Conservation (phyloP, 1,139 yeast genomes). For the Waltiozyma sp. region DNA sequence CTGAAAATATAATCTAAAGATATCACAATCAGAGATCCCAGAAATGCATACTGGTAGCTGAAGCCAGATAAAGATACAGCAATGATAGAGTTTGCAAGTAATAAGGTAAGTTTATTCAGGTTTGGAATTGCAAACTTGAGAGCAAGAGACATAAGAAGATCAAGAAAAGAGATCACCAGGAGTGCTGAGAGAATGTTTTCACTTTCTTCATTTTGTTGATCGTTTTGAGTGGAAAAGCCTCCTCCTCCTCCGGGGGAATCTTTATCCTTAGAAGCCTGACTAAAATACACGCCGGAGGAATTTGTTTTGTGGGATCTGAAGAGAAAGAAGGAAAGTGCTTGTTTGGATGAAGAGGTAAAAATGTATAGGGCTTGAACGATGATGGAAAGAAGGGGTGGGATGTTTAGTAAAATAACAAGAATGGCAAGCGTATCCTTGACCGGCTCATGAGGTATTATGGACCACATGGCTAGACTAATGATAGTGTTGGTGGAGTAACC, state of each 20-base stretch:
- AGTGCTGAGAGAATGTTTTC: conserved; percentile 7
- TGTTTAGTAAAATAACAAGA: conserved; percentile 28
- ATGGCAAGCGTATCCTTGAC: conserved; percentile 35
- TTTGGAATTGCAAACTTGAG: conserved; percentile 26
- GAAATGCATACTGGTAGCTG: conserved; percentile 7
- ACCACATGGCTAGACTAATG: neutral
- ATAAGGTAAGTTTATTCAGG: conserved; percentile 27
- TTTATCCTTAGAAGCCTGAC: neutral
- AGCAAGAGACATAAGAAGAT: conserved; percentile 24
- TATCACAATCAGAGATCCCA: conserved; percentile 5
- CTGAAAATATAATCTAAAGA: conserved; percentile 7
- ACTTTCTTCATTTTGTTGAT: neutral
- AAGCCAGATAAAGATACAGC: conserved; percentile 35
- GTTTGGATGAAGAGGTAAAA: conserved; percentile 29
- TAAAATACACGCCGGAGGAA: neutral
- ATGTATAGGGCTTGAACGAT: conserved; percentile 29
- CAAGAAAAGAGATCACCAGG: conserved; percentile 18
- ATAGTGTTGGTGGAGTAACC: neutral
- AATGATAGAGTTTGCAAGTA: conserved; percentile 35
- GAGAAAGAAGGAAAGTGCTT: conserved; percentile 22
- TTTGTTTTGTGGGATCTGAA: conserved; percentile 23
- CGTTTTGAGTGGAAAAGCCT: neutral
- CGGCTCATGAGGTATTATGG: conserved; percentile 25
- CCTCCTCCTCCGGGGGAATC: neutral
- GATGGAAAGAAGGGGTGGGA: conserved; percentile 31